Percentiles rank a stretch among this genome's conserved stretches.
These are phyloP conservation scores for Penicillium steckii DNA, from an alignment of 495 filamentous ascomycete genomes.

Conservation along the genomic window DNA sequence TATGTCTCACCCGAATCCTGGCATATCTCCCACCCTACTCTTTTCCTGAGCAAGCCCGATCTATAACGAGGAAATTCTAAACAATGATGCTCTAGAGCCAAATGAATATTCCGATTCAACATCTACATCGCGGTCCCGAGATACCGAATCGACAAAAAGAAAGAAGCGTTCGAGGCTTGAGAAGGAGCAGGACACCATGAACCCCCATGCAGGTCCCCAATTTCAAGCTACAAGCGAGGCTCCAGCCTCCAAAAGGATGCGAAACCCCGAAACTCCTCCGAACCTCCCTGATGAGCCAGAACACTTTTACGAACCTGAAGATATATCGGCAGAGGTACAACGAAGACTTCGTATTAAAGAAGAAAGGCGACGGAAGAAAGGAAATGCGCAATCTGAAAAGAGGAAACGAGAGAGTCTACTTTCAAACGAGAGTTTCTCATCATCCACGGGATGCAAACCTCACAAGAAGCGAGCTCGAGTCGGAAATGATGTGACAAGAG, in stretches of 20 bases:
- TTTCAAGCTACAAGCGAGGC: neutral
- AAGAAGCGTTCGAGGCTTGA: constrained; percentile 15
- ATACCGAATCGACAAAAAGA: constrained; percentile 2
- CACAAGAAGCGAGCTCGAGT: constrained; percentile 27
- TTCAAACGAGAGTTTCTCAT: constrained; percentile 31
- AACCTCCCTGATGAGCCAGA: neutral
- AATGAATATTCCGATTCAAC: neutral
- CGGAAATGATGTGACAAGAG: constrained; percentile 5
- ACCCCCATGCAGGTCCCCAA: neutral
- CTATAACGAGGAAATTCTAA: neutral
- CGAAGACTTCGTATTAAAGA: constrained; percentile 40
- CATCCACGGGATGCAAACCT: neutral
- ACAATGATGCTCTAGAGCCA: neutral
- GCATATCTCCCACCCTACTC: neutral
- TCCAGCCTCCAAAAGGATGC: neutral
- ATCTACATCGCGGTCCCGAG: constrained; percentile 8
- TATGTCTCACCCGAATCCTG: constrained; percentile 14
- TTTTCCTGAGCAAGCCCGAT: neutral
- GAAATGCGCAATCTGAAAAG: constrained; percentile 32
- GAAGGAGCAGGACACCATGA: neutral
- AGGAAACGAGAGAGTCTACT: constrained; percentile 37
- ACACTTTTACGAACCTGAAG: constrained; percentile 39
- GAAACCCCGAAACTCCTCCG: constrained; percentile 5
- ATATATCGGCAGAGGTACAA: constrained; percentile 47
- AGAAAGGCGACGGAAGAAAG: constrained; percentile 30